These are phyloP conservation scores for Acacia acuminata DNA, from an alignment of 306 rosid species.

Conservation along the genomic window DNA sequence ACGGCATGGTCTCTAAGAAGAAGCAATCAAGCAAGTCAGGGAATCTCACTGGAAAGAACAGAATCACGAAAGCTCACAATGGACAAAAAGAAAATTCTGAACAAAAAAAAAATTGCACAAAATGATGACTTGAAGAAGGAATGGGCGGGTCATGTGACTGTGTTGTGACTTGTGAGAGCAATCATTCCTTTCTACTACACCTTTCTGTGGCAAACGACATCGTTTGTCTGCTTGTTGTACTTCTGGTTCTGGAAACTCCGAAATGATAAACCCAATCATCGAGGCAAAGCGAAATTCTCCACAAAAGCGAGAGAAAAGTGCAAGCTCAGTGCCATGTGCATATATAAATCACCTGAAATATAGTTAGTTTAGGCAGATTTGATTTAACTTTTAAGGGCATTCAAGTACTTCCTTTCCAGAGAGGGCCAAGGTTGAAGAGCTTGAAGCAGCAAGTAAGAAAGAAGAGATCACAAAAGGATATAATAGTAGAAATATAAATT, in stretches of 20 bases:
- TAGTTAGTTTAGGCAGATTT: slow-evolving; percentile 14
- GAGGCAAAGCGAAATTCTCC: slow-evolving; percentile 29
- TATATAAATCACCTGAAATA: slow-evolving; percentile 32
- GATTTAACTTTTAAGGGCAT: slow-evolving; percentile 41
- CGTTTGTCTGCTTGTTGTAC: slow-evolving; percentile 55
- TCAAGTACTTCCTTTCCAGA: slow-evolving; percentile 39
- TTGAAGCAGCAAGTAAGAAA: not conserved
- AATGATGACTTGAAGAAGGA: slow-evolving; percentile 27
- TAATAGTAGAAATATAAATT: not conserved
- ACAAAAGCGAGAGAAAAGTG: slow-evolving; percentile 25
- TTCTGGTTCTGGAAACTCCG: slow-evolving; percentile 57
- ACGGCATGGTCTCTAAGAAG: slow-evolving; percentile 27
- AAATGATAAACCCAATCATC: slow-evolving; percentile 49
- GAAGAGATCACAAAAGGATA: not conserved
- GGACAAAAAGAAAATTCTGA: slow-evolving; percentile 52
- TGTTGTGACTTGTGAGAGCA: slow-evolving; percentile 25
- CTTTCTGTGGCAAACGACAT: slow-evolving; percentile 39
- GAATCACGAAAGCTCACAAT: slow-evolving; percentile 39
- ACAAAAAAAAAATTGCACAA: slow-evolving; percentile 26
- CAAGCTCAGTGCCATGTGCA: slow-evolving; percentile 6
- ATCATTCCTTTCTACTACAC: slow-evolving; percentile 37
- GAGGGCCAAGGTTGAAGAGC: slow-evolving; percentile 36
- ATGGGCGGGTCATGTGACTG: slow-evolving; percentile 49
- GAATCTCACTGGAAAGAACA: slow-evolving; percentile 54
- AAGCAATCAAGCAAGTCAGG: slow-evolving; percentile 38